These are phyloP conservation scores for Monilinia fructigena DNA, from an alignment of 2,329 filamentous ascomycete genomes.

Conservation along the genomic window DNA sequence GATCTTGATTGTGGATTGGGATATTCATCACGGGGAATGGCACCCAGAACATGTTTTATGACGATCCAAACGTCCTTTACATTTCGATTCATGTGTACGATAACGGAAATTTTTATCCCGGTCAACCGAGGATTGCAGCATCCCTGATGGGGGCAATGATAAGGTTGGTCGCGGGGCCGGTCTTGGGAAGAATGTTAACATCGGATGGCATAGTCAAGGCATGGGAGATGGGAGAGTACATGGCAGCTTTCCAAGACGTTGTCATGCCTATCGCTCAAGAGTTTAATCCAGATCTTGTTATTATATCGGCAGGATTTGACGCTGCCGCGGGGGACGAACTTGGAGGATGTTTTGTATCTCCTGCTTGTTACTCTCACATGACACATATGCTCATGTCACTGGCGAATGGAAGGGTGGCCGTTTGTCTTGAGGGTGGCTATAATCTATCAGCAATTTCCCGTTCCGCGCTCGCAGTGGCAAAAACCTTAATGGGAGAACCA, in stretches of 20 bases:
- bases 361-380: conserved; percentile 94
- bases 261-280: conserved; percentile 95
- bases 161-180: conserved; percentile 57
- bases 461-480: conserved; percentile 86
- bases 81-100: conserved; percentile 90
- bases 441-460: conserved; percentile 90
- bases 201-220: conserved; percentile 65
- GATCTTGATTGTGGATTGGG: conserved; percentile 92
- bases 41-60: conserved; percentile 93
- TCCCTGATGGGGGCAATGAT: conserved; percentile 60
- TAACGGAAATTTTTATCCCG: conserved; percentile 83
- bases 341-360: conserved; percentile 88
- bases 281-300: conserved; percentile 90
- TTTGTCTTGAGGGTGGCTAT: conserved; percentile 94
- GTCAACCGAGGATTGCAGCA: conserved; percentile 58
- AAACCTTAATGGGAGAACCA: conserved; percentile 92
- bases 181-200: conserved; percentile 63
- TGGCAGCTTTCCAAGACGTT: conserved; percentile 92
- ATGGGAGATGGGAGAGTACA: conserved; percentile 98
- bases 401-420: conserved; percentile 82
- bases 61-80: conserved; percentile 92
- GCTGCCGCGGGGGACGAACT: conserved; percentile 91
- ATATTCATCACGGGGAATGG: conserved; percentile 84
- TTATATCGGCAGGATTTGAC: conserved; percentile 94
- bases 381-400: conserved; percentile 98